phyloP scores from a whole-genome alignment of 805 yeast genomes.

The Candida glaebosa region DNA sequence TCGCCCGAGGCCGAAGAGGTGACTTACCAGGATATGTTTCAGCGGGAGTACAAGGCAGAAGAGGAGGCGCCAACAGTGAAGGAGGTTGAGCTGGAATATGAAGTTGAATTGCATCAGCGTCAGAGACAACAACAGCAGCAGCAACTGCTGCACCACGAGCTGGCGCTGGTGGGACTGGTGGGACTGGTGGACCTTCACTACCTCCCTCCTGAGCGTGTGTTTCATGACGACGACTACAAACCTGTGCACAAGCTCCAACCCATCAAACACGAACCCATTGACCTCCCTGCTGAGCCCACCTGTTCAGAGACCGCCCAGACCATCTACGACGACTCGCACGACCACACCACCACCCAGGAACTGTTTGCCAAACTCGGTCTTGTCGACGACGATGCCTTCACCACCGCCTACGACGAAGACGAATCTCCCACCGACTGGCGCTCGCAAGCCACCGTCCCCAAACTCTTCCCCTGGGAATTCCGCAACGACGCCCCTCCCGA shows the following conservation, averaged over 20 bases:
- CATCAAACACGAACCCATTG: conserved; percentile 9
- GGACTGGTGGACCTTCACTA: conserved; percentile 11
- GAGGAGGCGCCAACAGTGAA: neutral
- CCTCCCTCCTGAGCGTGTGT: conserved; percentile 28
- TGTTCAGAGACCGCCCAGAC: neutral
- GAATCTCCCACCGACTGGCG: neutral
- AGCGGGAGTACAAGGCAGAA: neutral
- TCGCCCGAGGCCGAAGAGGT: neutral
- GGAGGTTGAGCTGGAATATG: neutral
- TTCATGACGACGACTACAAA: conserved; percentile 25
- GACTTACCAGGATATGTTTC: neutral
- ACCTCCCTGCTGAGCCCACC: neutral
- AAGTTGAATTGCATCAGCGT: neutral
- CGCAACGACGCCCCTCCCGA: conserved; percentile 16
- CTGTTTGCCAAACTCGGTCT: conserved; percentile 10
- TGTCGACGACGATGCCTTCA: conserved; percentile 13
- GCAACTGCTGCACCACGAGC: conserved; percentile 1
- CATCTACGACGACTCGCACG: neutral
- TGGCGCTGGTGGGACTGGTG: neutral
- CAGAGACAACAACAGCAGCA: conserved; percentile 2
- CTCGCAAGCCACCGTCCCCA: conserved; percentile 9
- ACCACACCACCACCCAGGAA: conserved; percentile 10
- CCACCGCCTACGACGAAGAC: conserved; percentile 10
- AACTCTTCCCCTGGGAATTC: conserved; percentile 39
- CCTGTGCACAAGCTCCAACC: conserved; percentile 24